A percentile compares a stretch with the other conserved stretches of the same genome.
These are phyloP conservation scores for Malassezia yamatoensis DNA, from an alignment of 1,284 basidiomycete species.

Conservation along the genomic window DNA sequence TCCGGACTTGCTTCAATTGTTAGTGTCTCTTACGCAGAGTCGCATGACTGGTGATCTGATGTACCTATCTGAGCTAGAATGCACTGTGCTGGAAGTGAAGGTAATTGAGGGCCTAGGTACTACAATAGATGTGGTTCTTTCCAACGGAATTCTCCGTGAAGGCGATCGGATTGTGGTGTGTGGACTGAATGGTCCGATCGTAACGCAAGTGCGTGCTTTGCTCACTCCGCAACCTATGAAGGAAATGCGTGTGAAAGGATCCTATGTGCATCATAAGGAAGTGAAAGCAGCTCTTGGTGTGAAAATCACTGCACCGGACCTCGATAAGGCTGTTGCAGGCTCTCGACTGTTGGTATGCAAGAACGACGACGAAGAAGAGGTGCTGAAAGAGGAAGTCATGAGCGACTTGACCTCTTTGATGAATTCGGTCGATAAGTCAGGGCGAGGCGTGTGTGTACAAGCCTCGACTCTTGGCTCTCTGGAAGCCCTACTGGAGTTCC, in stretches of 20 bases:
- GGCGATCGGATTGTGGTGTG: constrained; percentile 93
- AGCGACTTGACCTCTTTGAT: constrained; percentile 81
- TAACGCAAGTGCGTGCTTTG: constrained; percentile 85
- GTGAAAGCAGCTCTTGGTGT: constrained; percentile 96
- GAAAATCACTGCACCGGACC: constrained; percentile 87
- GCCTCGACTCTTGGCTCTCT: constrained; percentile 94
- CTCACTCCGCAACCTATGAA: constrained; percentile 93
- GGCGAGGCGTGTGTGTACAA: constrained; percentile 92
- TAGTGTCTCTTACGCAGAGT: constrained; percentile 93
- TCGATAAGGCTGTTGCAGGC: constrained; percentile 98
- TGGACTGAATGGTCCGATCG: constrained; percentile 93
- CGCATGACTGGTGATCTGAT: constrained; percentile 94
- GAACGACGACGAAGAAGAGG: constrained; percentile 91
- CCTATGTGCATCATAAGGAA: constrained; percentile 94
- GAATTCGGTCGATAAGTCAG: constrained; percentile 85
- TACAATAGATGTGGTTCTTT: constrained; percentile 92
- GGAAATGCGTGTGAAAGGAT: constrained; percentile 92
- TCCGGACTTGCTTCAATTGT: constrained; percentile 98
- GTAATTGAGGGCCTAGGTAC: constrained; percentile 96
- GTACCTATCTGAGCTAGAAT: constrained; percentile 96
- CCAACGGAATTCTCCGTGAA: constrained; percentile 85
- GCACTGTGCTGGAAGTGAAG: constrained; percentile 99
- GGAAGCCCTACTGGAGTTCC: constrained; percentile 91
- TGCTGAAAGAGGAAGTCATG: constrained; percentile 90
- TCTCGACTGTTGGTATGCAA: constrained; percentile 83